These are phyloP conservation scores for Zoysia matrella DNA, from an alignment of 202 grass and related monocot genomes.

Conservation along the genomic window DNA sequence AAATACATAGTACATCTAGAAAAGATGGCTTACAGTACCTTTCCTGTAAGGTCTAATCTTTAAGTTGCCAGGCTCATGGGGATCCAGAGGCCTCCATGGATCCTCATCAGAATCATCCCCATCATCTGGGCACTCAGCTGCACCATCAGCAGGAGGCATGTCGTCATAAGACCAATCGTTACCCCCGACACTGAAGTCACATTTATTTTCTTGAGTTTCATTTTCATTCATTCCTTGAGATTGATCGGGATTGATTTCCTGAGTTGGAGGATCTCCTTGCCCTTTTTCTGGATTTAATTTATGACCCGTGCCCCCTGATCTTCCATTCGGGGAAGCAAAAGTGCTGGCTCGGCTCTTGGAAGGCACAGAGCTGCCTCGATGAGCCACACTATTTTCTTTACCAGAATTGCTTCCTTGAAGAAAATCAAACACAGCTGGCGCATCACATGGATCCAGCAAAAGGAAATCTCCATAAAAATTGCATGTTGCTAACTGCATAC, in stretches of 20 bases:
- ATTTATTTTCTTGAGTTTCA: conserved; percentile 42
- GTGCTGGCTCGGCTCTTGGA: conserved; percentile 54
- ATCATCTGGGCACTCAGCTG: conserved; percentile 48
- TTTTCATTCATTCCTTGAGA: conserved; percentile 50
- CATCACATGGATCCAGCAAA: conserved; percentile 84
- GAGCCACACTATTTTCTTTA: conserved; percentile 49
- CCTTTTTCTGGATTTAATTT: conserved; percentile 50
- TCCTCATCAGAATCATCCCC: conserved; percentile 77
- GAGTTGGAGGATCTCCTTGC: conserved; percentile 45
- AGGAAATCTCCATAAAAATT: conserved; percentile 89
- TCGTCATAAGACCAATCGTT: conserved; percentile 46
- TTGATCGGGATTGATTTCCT: conserved; percentile 45
- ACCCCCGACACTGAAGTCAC: conserved; percentile 39
- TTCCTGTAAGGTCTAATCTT: conserved; percentile 85
- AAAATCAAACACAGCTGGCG: conserved; percentile 79
- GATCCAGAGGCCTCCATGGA: conserved; percentile 84
- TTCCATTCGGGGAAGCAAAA: conserved; percentile 64
- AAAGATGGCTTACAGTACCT: conserved; percentile 55
- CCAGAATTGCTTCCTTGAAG: conserved; percentile 61
- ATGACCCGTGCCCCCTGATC: conserved; percentile 53
- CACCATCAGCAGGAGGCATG: conserved; percentile 56
- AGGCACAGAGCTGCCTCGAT: conserved; percentile 39
- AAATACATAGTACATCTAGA: conserved; percentile 12
- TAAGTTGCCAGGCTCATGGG: conserved; percentile 82
- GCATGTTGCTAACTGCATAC: conserved; percentile 84